Base-by-base conservation (phyloP, 345 rosid genomes). In the Euphorbia lathyris region DNA sequence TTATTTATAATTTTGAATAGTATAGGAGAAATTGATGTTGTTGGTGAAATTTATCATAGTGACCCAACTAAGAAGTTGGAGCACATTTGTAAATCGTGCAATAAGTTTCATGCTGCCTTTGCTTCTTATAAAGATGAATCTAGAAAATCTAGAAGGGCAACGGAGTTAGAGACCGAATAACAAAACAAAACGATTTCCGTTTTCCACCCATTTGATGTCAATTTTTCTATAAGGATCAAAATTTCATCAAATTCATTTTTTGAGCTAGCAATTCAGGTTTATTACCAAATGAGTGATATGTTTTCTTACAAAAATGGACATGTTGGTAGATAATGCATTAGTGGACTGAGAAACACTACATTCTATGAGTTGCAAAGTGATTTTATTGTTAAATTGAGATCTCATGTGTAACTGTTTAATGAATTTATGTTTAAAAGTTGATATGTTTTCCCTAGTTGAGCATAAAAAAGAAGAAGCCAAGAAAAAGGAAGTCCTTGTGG, bases 401-500 rank as follows among this genome's bases (percentile, higher is more conserved):
- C 23, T 38, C 1, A 6, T 62, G 48, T n/a, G 47, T n/a, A n/a
- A 51, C 19, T 1, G 1, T 13, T 10, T 16, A 17, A 51, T 5
- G 22, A 51, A 17, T 51, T 20, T 25, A 53, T 56, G 60, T 56
- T 63, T n/a, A n/a, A n/a, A n/a, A n/a, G n/a, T n/a, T n/a, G n/a
- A n/a, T n/a, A n/a, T n/a, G n/a, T 10, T 3, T 65, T 69, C 62
- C 40, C 11, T 86, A 93, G 98, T 73, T 86, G 71, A 87, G 79
- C 69, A 91, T 91, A 55, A 91, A 67, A 91, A 88, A 62, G 95
- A 90, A 67, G 96, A 94, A 71, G 96, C 98, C 20, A 91, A 90
- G 92, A 94, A 94, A 90, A 88, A 90, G 85, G 96, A 94, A 67
- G 93, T 94, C 16, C 95, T 80, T 34, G 80, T 91, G 19, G 98